Evolutionary conservation across 1,284 basidiomycete genomes (phyloP).

Genomic region (Chalciporus sp.): DNA sequence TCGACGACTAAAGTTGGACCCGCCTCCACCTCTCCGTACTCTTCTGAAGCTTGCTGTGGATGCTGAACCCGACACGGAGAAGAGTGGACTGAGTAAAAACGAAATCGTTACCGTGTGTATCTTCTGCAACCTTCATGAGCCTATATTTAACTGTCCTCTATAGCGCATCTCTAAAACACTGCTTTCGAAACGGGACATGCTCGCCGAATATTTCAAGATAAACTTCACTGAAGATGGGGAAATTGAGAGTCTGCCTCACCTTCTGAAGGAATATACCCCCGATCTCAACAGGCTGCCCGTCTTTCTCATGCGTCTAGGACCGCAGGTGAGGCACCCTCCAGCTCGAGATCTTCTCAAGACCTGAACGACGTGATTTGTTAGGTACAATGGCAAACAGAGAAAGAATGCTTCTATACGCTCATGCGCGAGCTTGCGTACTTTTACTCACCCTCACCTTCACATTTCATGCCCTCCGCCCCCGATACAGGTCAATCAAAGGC

Average conservation of each 20-base stretch:
- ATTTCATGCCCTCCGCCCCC: constrained; percentile 19
- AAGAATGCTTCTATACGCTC: constrained; percentile 84
- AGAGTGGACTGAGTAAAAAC: constrained; percentile 51
- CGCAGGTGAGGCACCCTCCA: constrained; percentile 56
- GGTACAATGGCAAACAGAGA: constrained; percentile 89
- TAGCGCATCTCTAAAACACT: constrained; percentile 66
- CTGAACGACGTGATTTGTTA: constrained; percentile 34
- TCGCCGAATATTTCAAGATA: constrained; percentile 91
- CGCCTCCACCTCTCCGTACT: constrained; percentile 72
- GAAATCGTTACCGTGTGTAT: constrained; percentile 72
- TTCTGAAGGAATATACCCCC: constrained; percentile 84
- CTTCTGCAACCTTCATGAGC: not conserved
- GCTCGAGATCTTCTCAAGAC: not conserved
- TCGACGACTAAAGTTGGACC: constrained; percentile 77
- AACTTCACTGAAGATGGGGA: constrained; percentile 64
- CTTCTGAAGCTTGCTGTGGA: constrained; percentile 83
- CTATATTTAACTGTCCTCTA: not conserved
- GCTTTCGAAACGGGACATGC: constrained; percentile 75
- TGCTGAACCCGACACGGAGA: constrained; percentile 59
- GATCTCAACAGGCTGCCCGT: constrained; percentile 85
- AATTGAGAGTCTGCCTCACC: constrained; percentile 77
- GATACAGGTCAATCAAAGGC: constrained; percentile 51
- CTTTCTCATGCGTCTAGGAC: constrained; percentile 85
- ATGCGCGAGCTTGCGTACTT: constrained; percentile 91
- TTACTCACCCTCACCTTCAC: constrained; percentile 61